A percentile compares a stretch with the other conserved stretches of the same genome.
These are phyloP conservation scores for Trametes cingulata DNA, from an alignment of 768 basidiomycete species.

Conservation along the genomic window DNA sequence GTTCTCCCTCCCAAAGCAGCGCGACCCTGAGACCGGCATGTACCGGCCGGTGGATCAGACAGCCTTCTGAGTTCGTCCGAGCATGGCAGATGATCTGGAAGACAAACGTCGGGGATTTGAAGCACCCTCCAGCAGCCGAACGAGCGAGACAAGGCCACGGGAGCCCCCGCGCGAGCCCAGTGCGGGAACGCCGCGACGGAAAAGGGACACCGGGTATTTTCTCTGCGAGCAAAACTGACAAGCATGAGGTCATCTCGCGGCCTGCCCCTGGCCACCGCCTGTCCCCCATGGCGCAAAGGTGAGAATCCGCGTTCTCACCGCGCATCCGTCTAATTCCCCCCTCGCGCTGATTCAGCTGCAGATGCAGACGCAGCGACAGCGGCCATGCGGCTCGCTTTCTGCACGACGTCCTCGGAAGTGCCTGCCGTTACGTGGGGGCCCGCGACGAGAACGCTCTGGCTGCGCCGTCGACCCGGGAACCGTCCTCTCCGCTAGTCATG, in stretches of 20 bases:
- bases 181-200: not conserved
- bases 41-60: conserved; percentile 2
- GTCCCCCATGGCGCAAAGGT: not conserved
- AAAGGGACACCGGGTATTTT: not conserved
- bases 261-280: not conserved
- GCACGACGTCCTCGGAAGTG: not conserved
- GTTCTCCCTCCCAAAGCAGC: not conserved
- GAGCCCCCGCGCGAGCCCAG: not conserved
- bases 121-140: not conserved
- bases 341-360: conserved; percentile 3
- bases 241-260: conserved; percentile 13
- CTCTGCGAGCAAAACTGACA: conserved; percentile 1
- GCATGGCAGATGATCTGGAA: not conserved
- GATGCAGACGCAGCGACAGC: too few relatives aligned
- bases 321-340: not conserved
- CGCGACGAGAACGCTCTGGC: conserved; percentile 10
- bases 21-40: conserved; percentile 11
- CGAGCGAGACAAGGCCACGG: not conserved
- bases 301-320: conserved; percentile 14
- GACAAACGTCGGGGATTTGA: not conserved
- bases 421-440: not conserved
- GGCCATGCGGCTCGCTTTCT: not conserved
- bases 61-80: conserved; percentile 4
- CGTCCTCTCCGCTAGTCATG: not conserved
- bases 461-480: not conserved